These are phyloP conservation scores for Pseudocercospora eumusae DNA, from an alignment of 2,329 filamentous ascomycete species.

Conservation along the genomic window DNA sequence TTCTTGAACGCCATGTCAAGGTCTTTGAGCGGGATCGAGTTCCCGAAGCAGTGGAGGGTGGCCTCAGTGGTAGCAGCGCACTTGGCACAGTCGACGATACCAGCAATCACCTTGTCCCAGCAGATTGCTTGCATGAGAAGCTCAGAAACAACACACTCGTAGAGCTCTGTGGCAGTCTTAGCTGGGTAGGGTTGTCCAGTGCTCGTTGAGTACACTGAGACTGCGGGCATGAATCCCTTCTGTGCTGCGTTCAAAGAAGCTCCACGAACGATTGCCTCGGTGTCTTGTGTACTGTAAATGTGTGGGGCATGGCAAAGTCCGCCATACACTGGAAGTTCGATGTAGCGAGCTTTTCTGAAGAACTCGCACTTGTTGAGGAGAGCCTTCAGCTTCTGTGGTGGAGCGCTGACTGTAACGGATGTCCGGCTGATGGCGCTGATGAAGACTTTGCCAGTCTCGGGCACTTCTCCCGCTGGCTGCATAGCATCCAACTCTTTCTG, in stretches of 20 bases:
- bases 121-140: slow-evolving; percentile 34
- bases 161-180: slow-evolving; percentile 28
- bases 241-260: slow-evolving; percentile 6
- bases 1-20: slow-evolving; percentile 22
- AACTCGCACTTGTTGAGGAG: slow-evolving; percentile 33
- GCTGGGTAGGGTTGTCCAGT: slow-evolving; percentile 37
- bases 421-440: slow-evolving; percentile 34
- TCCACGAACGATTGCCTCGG: slow-evolving; percentile 33
- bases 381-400: slow-evolving; percentile 35
- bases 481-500: slow-evolving; percentile 45
- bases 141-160: slow-evolving; percentile 28
- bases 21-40: slow-evolving; percentile 31
- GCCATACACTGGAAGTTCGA: slow-evolving; percentile 35
- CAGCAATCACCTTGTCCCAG: slow-evolving; percentile 34
- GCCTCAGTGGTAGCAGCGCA: not conserved
- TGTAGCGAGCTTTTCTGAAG: slow-evolving; percentile 28
- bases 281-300: slow-evolving; percentile 36
- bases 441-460: slow-evolving; percentile 33
- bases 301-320: slow-evolving; percentile 38
- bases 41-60: slow-evolving; percentile 27
- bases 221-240: slow-evolving; percentile 21
- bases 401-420: slow-evolving; percentile 39
- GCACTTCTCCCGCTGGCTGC: slow-evolving; percentile 18
- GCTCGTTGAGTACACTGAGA: slow-evolving; percentile 41
- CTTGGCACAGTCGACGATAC: slow-evolving; percentile 25